Base-by-base conservation (phyloP, 2,329 filamentous ascomycete species). In the Ophiocordyceps camponoti-saundersi region DNA sequence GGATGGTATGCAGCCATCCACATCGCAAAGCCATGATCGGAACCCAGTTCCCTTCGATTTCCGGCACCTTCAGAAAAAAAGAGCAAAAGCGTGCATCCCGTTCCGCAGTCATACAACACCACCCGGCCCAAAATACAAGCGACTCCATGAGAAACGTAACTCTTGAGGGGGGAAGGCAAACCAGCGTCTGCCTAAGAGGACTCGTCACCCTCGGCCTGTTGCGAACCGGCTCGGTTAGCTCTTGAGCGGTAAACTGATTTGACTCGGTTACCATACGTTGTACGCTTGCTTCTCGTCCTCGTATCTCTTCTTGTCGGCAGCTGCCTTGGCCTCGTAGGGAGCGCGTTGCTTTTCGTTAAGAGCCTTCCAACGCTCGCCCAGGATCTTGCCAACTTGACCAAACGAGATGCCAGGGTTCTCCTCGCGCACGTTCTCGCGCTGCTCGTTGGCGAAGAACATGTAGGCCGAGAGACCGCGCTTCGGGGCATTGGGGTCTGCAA, bases 371-470 rank as follows among this genome's bases (percentile, higher is more conserved):
- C 85, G 84, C 79, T 95, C 89, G 69, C 92, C 92, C 51, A 98
- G 87, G 61, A 92, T 77, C 79, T 96, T 96, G 72, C 92, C 92
- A 60, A 98, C 90, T 69, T 96, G 89, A 82, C 87, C 92, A 70
- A 98, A 98, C 57, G 84, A 83, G 71, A 96, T 95, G 59, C 89
- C 90, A 39, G 90, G 90, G 77, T 96, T 96, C 70, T 96, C 90
- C 65, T 95, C 88, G 59, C 92, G 87, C 58, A 98, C 92, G 67
- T 92, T 94, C 65, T 96, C 90, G 59, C 92, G 89, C 72, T 95
- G 87, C 71, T 96, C 92, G 64, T 96, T 96, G 79, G 92, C 92
- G 67, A 96, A 98, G 83, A 96, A 96, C 92, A 98, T 98, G 80
- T 98, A 98, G 53, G 92, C 92, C 47, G 92, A 96, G 45, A 98